A percentile compares a stretch with the other conserved stretches of the same genome.
These are phyloP conservation scores for Lepidium aucheri DNA, from an alignment of 345 rosid genomes.

Conservation along the genomic window DNA sequence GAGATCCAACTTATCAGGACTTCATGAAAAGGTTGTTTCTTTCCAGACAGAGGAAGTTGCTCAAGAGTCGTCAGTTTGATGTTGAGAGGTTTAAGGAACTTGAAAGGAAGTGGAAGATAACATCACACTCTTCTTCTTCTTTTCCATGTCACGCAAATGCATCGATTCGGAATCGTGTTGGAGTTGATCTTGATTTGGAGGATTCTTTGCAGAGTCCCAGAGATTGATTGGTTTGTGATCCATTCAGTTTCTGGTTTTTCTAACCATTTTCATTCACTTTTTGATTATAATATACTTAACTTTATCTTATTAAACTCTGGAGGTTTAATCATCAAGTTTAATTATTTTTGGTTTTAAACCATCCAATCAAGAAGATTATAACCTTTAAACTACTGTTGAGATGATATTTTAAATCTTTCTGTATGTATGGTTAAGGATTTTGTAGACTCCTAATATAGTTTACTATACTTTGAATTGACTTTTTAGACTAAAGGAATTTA, in stretches of 20 bases:
- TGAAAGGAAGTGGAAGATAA: conserved; percentile 47
- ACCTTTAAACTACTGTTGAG: background rate
- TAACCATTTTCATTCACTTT: background rate
- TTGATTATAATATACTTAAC: background rate
- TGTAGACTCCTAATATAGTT: background rate
- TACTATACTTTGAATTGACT: background rate
- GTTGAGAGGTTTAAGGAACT: conserved; percentile 60
- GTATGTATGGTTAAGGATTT: background rate
- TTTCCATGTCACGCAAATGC: conserved; percentile 36
- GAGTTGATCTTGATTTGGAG: conserved; percentile 58
- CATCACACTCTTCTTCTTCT: conserved; percentile 6
- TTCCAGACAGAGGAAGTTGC: conserved; percentile 72
- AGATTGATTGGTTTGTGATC: conserved; percentile 22
- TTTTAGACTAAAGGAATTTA: background rate
- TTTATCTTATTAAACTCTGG: background rate
- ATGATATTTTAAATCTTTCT: background rate
- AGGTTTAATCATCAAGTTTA: background rate
- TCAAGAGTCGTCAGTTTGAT: conserved; percentile 54
- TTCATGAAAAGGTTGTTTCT: conserved; percentile 85
- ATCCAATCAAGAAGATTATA: background rate
- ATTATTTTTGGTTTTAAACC: conserved; percentile 7
- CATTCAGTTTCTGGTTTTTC: background rate
- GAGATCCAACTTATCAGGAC: conserved; percentile 96
- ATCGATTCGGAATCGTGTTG: conserved; percentile 50
- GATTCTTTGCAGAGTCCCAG: conserved; percentile 46